phyloP scores from a whole-genome alignment of 495 filamentous ascomycete genomes.

The Aspergillus funiculosus region DNA sequence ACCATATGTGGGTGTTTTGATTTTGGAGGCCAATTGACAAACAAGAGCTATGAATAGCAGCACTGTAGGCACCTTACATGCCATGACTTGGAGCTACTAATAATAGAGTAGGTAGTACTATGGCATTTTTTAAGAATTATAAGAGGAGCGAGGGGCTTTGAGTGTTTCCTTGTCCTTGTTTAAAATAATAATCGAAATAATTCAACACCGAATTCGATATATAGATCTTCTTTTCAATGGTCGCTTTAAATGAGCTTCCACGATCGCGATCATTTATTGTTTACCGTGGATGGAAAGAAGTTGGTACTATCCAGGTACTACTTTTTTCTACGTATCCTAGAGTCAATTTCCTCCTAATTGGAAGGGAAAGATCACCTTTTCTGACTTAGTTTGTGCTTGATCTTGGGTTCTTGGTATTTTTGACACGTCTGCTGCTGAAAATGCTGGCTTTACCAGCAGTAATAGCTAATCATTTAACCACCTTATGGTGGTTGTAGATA shows the following conservation, averaged over 20 bases:
- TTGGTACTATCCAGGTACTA: no score
- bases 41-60: constrained; percentile 1
- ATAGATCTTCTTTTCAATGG: no score
- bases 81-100: background rate
- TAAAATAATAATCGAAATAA: no score
- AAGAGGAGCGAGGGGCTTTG: background rate
- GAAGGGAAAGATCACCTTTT: background rate
- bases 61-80: background rate
- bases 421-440: constrained; percentile 2
- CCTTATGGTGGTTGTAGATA: no score
- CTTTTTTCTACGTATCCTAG: constrained; percentile 5
- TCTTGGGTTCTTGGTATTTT: background rate
- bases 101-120: background rate
- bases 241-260: background rate
- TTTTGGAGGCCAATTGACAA: background rate
- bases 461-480: background rate
- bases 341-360: no score
- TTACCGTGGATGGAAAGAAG: background rate
- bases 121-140: background rate
- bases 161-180: no score
- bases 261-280: background rate
- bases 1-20: background rate
- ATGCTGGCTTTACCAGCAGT: constrained; percentile 2
- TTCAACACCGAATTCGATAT: no score
- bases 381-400: background rate